These are phyloP conservation scores for Acacia melanoxylon DNA, from an alignment of 306 rosid genomes.

Conservation along the genomic window DNA sequence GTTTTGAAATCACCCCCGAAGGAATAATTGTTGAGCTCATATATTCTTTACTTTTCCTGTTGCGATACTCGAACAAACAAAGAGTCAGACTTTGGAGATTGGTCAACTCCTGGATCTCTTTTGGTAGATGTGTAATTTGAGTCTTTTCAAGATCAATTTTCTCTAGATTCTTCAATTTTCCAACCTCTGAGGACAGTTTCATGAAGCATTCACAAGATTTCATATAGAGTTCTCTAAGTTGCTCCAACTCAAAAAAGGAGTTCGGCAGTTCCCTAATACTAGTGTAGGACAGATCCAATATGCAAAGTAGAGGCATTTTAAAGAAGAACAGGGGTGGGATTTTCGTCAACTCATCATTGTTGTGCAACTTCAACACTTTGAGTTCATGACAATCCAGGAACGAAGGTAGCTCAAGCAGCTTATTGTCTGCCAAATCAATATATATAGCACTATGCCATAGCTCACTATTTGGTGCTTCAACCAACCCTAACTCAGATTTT, in stretches of 20 bases:
- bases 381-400: background rate
- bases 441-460: background rate
- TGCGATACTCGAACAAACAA: background rate
- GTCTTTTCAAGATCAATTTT: constrained; percentile 15
- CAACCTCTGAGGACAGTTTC: background rate
- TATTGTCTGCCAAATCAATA: background rate
- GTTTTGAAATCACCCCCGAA: background rate
- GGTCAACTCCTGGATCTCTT: background rate
- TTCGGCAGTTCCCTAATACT: background rate
- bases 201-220: constrained; percentile 16
- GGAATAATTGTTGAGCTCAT: background rate
- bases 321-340: constrained; percentile 12
- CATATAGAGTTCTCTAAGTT: background rate
- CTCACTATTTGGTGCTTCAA: background rate
- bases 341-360: background rate
- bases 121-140: background rate
- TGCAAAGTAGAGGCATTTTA: constrained; percentile 7
- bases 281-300: background rate
- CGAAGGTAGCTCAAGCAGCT: background rate
- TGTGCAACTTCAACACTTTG: background rate
- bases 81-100: constrained; percentile 12
- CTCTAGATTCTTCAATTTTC: background rate
- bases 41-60: background rate
- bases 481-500: background rate
- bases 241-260: background rate